Conservation (phyloP, 176 grass and related monocot species). For the Hsuehochloa calcarea region DNA sequence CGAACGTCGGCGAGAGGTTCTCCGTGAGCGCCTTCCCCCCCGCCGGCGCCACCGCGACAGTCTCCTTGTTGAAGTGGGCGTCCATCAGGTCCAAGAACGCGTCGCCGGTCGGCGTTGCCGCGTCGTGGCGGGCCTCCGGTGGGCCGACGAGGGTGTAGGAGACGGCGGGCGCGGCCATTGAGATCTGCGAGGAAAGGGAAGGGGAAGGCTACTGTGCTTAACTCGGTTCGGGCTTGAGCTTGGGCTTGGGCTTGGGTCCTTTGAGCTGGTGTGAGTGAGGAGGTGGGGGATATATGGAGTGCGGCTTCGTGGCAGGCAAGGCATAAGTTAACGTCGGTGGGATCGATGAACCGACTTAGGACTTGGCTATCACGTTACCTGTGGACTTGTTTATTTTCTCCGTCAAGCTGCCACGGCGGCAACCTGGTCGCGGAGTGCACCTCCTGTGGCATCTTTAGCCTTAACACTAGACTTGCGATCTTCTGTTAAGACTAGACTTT, state of each 20-base stretch:
- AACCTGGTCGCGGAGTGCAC: too few relatives aligned
- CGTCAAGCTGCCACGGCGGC: too few relatives aligned
- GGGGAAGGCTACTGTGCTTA: background rate
- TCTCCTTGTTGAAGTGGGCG: constrained; percentile 7
- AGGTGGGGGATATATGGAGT: constrained; percentile 7
- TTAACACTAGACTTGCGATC: background rate
- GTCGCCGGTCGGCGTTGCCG: background rate
- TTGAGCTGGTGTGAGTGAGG: background rate
- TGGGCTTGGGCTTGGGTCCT: background rate
- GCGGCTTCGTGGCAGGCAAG: constrained; percentile 51
- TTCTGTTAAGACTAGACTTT: background rate
- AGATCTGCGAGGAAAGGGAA: background rate
- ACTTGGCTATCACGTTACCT: background rate
- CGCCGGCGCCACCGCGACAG: background rate
- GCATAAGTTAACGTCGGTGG: background rate
- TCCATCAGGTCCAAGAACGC: constrained; percentile 26
- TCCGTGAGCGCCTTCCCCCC: constrained; percentile 45
- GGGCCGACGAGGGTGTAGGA: constrained; percentile 51
- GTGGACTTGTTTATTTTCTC: background rate
- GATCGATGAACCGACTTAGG: constrained; percentile 12
- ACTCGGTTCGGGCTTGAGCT: background rate
- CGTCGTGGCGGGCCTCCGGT: constrained; percentile 32
- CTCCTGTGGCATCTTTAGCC: too few relatives aligned
- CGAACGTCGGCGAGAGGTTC: constrained; percentile 57
- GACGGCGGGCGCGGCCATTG: background rate